Percentiles rank a stretch among this genome's conserved stretches.
Conservation (phyloP, 106 monocot species). For the Acanthochlamys bracteata region DNA sequence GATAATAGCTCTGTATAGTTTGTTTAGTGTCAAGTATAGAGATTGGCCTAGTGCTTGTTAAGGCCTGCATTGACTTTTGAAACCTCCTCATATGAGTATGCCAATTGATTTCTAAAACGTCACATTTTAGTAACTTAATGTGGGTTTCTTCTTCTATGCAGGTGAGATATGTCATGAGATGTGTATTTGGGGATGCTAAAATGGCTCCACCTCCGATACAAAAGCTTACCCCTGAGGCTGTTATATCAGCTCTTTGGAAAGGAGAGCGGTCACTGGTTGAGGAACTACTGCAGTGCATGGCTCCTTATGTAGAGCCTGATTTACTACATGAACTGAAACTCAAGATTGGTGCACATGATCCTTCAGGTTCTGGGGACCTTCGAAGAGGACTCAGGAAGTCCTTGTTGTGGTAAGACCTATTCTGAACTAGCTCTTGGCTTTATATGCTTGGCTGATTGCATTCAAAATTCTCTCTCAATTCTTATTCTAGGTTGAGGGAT, state of each 20-base stretch:
- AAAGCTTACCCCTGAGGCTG: conserved; percentile 46
- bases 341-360: conserved; percentile 62
- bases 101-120: too few relatives aligned
- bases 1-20: too few relatives aligned
- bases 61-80: too few relatives aligned
- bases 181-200: conserved; percentile 79
- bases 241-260: conserved; percentile 68
- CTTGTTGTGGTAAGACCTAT: conserved; percentile 53
- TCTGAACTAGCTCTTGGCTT: neutral
- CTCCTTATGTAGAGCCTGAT: conserved; percentile 53
- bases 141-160: conserved; percentile 9
- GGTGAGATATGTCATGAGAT: conserved; percentile 87
- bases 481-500: conserved; percentile 71
- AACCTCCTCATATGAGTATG: too few relatives aligned
- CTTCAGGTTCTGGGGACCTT: conserved; percentile 48
- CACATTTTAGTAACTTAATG: too few relatives aligned
- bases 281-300: conserved; percentile 73
- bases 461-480: neutral
- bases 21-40: too few relatives aligned
- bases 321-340: conserved; percentile 48
- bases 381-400: conserved; percentile 47
- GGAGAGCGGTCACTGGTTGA: conserved; percentile 87
- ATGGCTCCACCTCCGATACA: conserved; percentile 75
- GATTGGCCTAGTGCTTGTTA: too few relatives aligned
- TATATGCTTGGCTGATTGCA: neutral